Evolutionary conservation across 1,139 yeast species (phyloP).

Genomic region (Debaryomyces fabryi): DNA sequence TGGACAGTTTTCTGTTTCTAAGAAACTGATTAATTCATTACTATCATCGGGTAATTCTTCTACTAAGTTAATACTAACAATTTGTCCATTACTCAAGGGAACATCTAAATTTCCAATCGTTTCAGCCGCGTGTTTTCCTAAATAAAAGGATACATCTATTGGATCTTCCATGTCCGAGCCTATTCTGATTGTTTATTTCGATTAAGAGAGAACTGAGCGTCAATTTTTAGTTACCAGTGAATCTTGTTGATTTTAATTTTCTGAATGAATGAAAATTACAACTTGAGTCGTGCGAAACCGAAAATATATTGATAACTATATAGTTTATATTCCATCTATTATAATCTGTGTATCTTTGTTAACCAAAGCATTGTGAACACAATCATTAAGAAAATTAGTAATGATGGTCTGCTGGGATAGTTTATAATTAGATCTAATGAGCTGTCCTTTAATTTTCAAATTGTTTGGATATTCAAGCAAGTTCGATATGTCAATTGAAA

Average conservation of each 20-base stretch:
- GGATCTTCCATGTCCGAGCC: slow-evolving; percentile 31
- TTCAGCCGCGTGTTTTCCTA: slow-evolving; percentile 38
- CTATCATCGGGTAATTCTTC: slow-evolving; percentile 90
- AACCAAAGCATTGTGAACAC: neutral
- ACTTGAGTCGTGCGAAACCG: slow-evolving; percentile 1
- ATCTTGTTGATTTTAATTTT: slow-evolving; percentile 3
- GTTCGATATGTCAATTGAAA: slow-evolving; percentile 10
- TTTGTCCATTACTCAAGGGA: slow-evolving; percentile 70
- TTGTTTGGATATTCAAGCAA: slow-evolving; percentile 12
- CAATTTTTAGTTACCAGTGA: neutral
- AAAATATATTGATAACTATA: neutral
- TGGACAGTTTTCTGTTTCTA: slow-evolving; percentile 78
- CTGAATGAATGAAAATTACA: slow-evolving; percentile 4
- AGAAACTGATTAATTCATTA: slow-evolving; percentile 72
- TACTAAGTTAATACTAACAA: slow-evolving; percentile 65
- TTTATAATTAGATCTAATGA: neutral
- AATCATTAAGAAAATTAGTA: neutral
- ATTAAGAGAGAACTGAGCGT: neutral
- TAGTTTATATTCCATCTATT: slow-evolving; percentile 1
- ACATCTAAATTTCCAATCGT: slow-evolving; percentile 53
- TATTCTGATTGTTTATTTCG: slow-evolving; percentile 2
- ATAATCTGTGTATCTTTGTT: neutral
- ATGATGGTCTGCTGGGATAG: neutral
- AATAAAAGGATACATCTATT: slow-evolving; percentile 42
- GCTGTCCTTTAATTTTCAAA: neutral